Evolutionary conservation across 805 yeast species (phyloP), one percentile per base, ranked within the genome.

Genomic region (Cyberlindnera misumaiensis): DNA sequence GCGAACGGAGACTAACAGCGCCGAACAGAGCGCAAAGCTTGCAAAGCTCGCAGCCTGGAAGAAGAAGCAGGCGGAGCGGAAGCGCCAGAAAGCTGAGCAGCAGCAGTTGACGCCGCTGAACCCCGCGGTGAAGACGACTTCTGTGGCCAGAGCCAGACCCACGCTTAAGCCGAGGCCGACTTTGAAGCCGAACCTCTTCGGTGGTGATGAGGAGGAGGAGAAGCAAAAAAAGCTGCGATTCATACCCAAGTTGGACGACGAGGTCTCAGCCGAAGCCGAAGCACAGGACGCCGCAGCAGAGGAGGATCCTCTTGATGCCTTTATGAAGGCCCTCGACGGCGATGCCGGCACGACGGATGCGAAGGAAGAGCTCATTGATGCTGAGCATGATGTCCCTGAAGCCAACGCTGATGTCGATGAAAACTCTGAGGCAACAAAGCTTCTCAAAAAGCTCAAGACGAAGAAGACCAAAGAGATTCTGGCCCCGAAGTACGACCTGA

Each of bases 11-110:
- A 30, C 33, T 30, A 30, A 30, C 33, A 30, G n/a, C 18, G 54
- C 44, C 17, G 29, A 49, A 45, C 50, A 47, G 37, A 45, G 40
- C 17, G 61, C 58, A 30, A 59, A 70, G 32, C 24, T 20, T 8
- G 55, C 58, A 43, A 63, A 70, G 41, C 51, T 74, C 0, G 73
- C 70, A 40, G 75, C 72, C 18, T 76, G 81, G 80, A 74, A 72
- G 53, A 62, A 55, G 58, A 67, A 63, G 46, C 64, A 60, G 40
- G 49, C 46, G 17, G 55, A 46, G 38, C 31, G 45, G 36, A 58
- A 48, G 53, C 52, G 30, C 36, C 52, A 41, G 15, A 45, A 43
- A 28, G 52, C 44, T 38, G 46, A 35, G 36, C 48, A 32, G 34
- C 28, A 16, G 16, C 22, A n/a, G n/a, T 32, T 35, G 28, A 34